These are phyloP conservation scores for Aspergillus terreus DNA, from an alignment of 2,329 filamentous ascomycete species.

Conservation along the genomic window DNA sequence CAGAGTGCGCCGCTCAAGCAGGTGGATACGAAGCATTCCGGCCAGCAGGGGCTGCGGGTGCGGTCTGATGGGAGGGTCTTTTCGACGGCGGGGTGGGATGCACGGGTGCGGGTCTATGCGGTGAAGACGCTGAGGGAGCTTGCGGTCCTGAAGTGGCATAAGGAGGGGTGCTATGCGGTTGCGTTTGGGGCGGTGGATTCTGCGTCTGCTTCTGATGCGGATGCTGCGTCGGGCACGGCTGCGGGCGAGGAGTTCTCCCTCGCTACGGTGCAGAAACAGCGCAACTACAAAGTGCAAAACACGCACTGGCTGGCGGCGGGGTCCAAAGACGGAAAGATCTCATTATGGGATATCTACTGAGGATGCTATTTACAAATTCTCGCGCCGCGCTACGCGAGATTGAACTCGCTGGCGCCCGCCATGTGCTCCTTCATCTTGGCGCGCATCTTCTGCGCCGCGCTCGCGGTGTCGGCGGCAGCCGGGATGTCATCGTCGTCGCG, in stretches of 20 bases:
- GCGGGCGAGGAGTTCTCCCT: slow-evolving; percentile 17
- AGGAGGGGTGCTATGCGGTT: slow-evolving; percentile 77
- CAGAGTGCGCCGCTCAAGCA: slow-evolving; percentile 52
- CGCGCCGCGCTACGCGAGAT: slow-evolving; percentile 45
- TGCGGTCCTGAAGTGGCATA: slow-evolving; percentile 92
- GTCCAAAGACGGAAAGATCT: slow-evolving; percentile 92
- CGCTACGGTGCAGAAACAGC: slow-evolving; percentile 59
- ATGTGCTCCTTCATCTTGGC: slow-evolving; percentile 51
- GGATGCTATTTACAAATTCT: slow-evolving; percentile 24
- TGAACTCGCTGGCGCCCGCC: slow-evolving; percentile 55
- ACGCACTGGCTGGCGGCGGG: slow-evolving; percentile 89
- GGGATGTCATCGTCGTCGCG: slow-evolving; percentile 23
- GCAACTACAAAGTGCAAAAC: slow-evolving; percentile 60
- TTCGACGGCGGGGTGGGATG: slow-evolving; percentile 91
- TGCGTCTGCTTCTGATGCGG: neutral
- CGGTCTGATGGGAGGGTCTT: slow-evolving; percentile 79
- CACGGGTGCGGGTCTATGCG: slow-evolving; percentile 75
- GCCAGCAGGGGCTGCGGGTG: slow-evolving; percentile 76
- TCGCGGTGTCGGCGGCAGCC: slow-evolving; percentile 33
- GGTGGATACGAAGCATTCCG: slow-evolving; percentile 78
- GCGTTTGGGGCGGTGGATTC: slow-evolving; percentile 58
- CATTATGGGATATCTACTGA: slow-evolving; percentile 90
- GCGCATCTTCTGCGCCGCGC: slow-evolving; percentile 52
- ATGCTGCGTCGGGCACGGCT: neutral
- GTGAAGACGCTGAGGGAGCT: slow-evolving; percentile 77